Evolutionary conservation across 2,329 filamentous ascomycete species (phyloP).

Genomic region (Fusarium siculi): DNA sequence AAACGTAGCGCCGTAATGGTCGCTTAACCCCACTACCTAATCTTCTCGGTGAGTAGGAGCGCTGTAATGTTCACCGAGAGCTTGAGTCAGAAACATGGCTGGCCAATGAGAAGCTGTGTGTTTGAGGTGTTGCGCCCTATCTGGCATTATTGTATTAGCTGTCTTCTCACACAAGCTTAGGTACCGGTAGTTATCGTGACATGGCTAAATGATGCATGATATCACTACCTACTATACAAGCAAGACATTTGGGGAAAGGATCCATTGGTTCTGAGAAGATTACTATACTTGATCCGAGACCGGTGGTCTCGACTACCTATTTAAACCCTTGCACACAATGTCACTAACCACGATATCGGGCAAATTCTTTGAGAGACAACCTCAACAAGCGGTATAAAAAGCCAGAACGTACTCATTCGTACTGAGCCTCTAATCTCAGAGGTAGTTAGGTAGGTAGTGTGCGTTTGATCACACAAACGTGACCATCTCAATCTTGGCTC

Average conservation of each 20-base stretch:
- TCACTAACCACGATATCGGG: constrained; percentile 17
- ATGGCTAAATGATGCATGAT: constrained; percentile 5
- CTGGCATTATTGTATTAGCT: not conserved
- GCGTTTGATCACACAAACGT: not conserved
- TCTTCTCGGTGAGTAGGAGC: not conserved
- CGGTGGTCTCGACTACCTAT: constrained; percentile 1
- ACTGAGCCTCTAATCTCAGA: not conserved
- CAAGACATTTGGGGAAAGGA: not conserved
- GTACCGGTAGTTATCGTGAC: constrained; percentile 17
- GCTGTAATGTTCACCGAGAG: constrained; percentile 9
- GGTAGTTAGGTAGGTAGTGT: too few relatives aligned
- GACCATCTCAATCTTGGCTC: not conserved
- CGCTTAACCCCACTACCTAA: not conserved
- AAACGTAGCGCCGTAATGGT: constrained; percentile 33
- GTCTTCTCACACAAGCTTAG: not conserved
- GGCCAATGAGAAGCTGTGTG: constrained; percentile 31
- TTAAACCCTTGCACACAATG: constrained; percentile 12
- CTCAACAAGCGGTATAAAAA: constrained; percentile 17
- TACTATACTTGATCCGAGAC: constrained; percentile 15
- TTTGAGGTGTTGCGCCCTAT: constrained; percentile 3
- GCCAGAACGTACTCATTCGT: not conserved
- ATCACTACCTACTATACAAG: not conserved
- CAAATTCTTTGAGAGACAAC: not conserved
- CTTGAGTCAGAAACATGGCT: not conserved
- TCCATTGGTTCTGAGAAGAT: not conserved